Base-by-base conservation (phyloP, 768 basidiomycete genomes). In the Lyophyllum semitale region DNA sequence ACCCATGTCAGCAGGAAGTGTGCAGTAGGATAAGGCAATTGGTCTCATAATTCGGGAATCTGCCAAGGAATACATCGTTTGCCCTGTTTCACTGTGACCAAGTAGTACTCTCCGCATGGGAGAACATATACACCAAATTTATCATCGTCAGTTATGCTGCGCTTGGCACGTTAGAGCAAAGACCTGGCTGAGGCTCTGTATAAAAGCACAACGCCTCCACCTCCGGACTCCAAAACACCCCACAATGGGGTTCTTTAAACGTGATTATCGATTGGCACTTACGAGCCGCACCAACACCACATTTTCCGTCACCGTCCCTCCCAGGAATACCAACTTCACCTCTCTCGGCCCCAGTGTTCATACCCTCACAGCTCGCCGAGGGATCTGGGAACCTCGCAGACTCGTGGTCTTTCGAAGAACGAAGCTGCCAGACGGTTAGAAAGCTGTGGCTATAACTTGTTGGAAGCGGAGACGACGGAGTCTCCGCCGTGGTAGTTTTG, bases 391-490 rank as follows among this genome's bases (percentile, higher is more conserved):
- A 71, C 70, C 0, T 71, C 68, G 8, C 58, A 58, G n/a, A 62
- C 51, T 18, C 67, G 74, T 61, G 74, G 74, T 8, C 63, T 76
- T 13, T 67, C 73, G 13, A 72, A 68, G 46, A 71, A 71, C 51
- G 74, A 72, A 55, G 69, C 72, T 7, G 59, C 58, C 32, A 58
- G 69, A 45, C 69, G 74, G 18, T 63, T 76, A 9, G 65, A 68
- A 48, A 52, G 33, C 8, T 70, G 64, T 52, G 75, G 73, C 41
- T 65, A 67, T 41, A 76, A 75, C 60, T 25, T 72, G 35, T n/a
- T n/a, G n/a, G n/a, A n/a, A n/a, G n/a, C n/a, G 73, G 70, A 17
- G 66, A 72, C 27, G 67, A 58, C 18, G 71, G 72, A 4, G 68
- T 75, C 9, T 75, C 73, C 6, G 71, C 71, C 1, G 59, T 67